Percentiles rank a stretch among this genome's conserved stretches.
Conservation (phyloP, 83 land plant genomes). For the Thuja plicata region DNA sequence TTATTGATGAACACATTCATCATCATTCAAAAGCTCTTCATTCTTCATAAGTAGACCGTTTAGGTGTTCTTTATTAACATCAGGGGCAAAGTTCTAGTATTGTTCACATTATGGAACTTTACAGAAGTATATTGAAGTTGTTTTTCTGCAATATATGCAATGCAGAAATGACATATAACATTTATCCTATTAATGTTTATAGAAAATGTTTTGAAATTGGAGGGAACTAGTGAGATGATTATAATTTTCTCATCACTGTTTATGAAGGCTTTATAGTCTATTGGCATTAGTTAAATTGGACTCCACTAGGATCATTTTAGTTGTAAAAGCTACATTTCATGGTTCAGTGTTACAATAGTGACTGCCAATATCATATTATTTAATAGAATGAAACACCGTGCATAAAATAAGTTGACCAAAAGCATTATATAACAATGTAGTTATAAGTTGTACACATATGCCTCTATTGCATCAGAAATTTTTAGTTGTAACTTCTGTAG, state of each 20-base stretch:
- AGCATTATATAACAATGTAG: background rate
- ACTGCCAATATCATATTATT: background rate
- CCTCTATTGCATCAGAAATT: background rate
- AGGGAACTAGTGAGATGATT: no score
- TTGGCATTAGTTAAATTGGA: background rate
- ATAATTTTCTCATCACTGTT: background rate
- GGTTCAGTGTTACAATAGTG: background rate
- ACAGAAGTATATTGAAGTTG: background rate
- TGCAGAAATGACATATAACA: background rate
- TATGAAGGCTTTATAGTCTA: no score
- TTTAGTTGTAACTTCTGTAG: background rate
- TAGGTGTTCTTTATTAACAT: background rate
- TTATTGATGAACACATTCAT: slow-evolving; percentile 90
- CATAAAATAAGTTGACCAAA: background rate
- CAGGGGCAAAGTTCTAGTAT: background rate
- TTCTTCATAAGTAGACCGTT: background rate
- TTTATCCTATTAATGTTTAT: background rate
- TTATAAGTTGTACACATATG: background rate
- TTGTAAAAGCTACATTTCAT: background rate
- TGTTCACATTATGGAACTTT: background rate
- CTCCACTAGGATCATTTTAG: background rate
- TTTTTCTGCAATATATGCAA: background rate
- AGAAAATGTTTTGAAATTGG: background rate
- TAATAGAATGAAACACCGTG: no score
- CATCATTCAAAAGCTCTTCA: slow-evolving; percentile 84